Evolutionary conservation across 257 asterid genomes (phyloP).

Genomic region (Handroanthus guayacan): DNA sequence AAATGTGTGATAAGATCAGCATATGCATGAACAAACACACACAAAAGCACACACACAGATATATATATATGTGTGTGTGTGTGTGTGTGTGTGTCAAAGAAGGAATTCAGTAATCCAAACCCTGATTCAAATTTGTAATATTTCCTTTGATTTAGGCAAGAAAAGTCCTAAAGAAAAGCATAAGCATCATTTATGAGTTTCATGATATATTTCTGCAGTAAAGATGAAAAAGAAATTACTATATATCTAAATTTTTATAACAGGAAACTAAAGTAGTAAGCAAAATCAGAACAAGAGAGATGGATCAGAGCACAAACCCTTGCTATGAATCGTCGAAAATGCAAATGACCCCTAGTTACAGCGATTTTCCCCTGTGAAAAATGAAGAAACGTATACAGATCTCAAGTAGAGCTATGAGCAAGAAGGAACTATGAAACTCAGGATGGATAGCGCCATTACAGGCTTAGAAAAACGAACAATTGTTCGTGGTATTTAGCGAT

Average conservation of each 20-base stretch:
- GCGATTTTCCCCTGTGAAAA: no score
- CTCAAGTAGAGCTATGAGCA: background rate
- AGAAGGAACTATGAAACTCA: conserved; percentile 80
- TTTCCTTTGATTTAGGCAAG: no score
- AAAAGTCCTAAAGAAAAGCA: no score
- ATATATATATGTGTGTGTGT: background rate
- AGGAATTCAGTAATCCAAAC: no score
- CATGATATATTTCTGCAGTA: background rate
- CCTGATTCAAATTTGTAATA: no score
- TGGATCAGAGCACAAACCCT: background rate
- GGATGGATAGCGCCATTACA: conserved; percentile 86
- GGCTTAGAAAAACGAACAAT: background rate
- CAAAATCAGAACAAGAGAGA: background rate
- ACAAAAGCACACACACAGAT: background rate
- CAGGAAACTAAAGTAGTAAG: background rate
- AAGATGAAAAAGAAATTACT: background rate
- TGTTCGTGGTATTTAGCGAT: background rate
- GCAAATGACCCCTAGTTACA: no score
- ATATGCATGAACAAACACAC: background rate
- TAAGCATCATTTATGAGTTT: background rate
- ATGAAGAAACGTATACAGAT: no score
- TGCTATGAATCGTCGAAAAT: background rate
- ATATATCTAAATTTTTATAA: background rate
- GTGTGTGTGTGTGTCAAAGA: no score
- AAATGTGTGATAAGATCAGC: background rate